Conservation (phyloP, 139 green algal species). For the Ulvella scutata region DNA sequence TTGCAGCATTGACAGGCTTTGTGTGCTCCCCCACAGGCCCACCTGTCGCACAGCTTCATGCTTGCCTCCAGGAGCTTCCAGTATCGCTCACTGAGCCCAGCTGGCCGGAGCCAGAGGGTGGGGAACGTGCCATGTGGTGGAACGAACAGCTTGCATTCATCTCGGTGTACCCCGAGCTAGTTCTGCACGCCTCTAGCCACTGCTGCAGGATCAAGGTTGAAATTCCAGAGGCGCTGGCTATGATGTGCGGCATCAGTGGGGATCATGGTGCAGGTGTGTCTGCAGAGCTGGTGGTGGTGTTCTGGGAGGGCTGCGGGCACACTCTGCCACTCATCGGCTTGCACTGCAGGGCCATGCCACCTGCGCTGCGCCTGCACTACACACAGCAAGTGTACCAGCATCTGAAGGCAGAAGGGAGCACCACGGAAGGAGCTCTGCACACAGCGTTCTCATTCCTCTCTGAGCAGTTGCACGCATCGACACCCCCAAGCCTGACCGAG, state of each 20-base stretch:
- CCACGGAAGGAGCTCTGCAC: neutral
- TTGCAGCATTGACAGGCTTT: too few species aligned
- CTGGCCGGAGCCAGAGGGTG: neutral
- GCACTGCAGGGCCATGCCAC: neutral
- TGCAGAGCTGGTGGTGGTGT: neutral
- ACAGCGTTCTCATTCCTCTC: neutral
- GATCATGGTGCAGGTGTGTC: neutral
- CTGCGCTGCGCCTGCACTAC: neutral
- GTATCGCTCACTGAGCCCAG: neutral
- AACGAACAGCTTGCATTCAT: neutral
- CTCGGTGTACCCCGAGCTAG: neutral
- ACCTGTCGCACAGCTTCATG: too few species aligned
- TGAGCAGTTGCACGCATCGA: neutral
- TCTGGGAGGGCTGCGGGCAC: neutral
- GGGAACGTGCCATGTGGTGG: neutral
- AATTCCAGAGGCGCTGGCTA: neutral
- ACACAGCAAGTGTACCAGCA: neutral
- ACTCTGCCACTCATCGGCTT: neutral
- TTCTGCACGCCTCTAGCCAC: neutral
- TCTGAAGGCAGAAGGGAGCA: neutral
- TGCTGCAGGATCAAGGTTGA: neutral
- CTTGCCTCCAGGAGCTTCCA: too few species aligned
- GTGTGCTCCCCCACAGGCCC: too few species aligned
- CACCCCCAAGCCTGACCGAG: neutral
- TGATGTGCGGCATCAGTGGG: neutral